Evolutionary conservation across 257 asterid species (phyloP).

Genomic region (Coffea canephora): DNA sequence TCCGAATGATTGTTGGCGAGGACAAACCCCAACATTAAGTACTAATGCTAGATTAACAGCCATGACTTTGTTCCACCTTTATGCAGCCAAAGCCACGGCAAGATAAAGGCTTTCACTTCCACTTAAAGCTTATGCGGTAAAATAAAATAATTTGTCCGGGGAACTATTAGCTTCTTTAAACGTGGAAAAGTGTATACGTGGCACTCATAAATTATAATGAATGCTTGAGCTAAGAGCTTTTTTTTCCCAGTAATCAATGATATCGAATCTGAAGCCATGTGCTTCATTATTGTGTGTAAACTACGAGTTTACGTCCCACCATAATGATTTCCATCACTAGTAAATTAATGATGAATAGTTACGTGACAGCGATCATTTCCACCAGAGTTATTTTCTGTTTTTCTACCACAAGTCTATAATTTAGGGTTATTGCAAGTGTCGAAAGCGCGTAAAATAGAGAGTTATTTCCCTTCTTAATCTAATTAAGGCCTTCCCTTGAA

Average conservation of each 20-base stretch:
- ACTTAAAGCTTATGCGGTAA: background rate
- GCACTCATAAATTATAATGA: background rate
- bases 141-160: background rate
- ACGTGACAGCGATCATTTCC: slow-evolving; percentile 1
- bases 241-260: background rate
- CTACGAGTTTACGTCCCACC: slow-evolving; percentile 2
- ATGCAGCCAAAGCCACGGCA: background rate
- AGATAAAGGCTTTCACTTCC: background rate
- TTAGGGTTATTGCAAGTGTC: no score
- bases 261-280: slow-evolving; percentile 14
- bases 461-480: no score
- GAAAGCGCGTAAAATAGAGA: no score
- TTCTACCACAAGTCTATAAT: no score
- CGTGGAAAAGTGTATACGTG: background rate
- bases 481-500: no score
- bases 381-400: background rate
- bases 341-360: background rate
- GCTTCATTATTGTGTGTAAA: slow-evolving; percentile 8
- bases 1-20: slow-evolving; percentile 7
- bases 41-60: background rate
- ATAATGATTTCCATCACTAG: slow-evolving; percentile 15
- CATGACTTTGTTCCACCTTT: slow-evolving; percentile 8
- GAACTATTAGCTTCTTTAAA: background rate
- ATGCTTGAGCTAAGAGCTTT: background rate
- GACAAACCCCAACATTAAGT: slow-evolving; percentile 9